Conservation (phyloP, 192 early-diverging fungal genomes). For the Backusella tarrabulga region DNA sequence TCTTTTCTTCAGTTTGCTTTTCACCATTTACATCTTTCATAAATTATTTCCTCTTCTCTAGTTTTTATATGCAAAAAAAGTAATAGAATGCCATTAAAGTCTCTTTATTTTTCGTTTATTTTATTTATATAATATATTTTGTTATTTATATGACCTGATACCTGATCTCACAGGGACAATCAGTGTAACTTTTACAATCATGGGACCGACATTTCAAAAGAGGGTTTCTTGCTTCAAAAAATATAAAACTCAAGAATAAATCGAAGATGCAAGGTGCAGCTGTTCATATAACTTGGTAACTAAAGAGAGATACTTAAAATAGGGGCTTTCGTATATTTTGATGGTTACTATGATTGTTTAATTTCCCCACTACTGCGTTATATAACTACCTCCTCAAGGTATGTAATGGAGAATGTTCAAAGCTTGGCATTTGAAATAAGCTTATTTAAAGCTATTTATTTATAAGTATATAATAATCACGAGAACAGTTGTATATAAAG, state of each 20-base stretch:
- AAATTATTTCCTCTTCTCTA: background rate
- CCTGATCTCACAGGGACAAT: background rate
- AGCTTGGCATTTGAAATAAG: background rate
- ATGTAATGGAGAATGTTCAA: background rate
- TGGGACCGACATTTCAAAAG: background rate
- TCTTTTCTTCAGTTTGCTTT: background rate
- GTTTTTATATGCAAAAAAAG: background rate
- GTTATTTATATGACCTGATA: background rate
- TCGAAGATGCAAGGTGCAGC: background rate
- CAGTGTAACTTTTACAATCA: background rate
- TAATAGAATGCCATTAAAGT: background rate
- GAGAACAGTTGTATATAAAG: background rate
- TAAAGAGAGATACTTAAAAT: background rate
- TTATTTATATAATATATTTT: background rate
- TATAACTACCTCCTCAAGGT: background rate
- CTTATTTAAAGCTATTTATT: background rate
- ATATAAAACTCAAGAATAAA: background rate
- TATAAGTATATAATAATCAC: background rate
- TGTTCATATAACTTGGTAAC: background rate
- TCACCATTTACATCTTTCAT: background rate
- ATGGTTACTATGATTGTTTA: background rate
- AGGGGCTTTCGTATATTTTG: background rate
- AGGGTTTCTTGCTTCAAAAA: background rate
- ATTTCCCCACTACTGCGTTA: background rate
- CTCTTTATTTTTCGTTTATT: background rate